Conservation (phyloP, 768 basidiomycete species). For the Porphyrellus cyaneotinctus region DNA sequence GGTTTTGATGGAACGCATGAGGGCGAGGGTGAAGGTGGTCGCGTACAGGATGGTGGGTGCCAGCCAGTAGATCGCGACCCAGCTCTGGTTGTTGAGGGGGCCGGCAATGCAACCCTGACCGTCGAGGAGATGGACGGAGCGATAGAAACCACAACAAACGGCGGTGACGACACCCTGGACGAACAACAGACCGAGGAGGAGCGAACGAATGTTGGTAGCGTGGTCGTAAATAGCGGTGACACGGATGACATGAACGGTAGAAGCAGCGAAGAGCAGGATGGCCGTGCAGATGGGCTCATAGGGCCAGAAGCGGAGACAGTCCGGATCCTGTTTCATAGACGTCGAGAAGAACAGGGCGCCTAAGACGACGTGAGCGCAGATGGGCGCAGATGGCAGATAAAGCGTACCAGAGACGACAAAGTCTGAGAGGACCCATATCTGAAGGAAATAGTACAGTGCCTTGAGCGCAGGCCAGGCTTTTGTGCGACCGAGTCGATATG, state of each 20-base stretch:
- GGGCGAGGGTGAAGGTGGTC: constrained; percentile 24
- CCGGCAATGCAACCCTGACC: constrained; percentile 88
- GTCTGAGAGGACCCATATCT: constrained; percentile 75
- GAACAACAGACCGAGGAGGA: constrained; percentile 58
- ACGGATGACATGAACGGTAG: constrained; percentile 75
- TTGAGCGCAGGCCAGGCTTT: constrained; percentile 75
- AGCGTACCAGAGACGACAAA: constrained; percentile 66
- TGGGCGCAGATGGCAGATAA: constrained; percentile 1
- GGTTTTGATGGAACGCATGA: constrained; percentile 22
- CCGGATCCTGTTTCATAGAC: constrained; percentile 48
- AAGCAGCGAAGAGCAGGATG: constrained; percentile 63
- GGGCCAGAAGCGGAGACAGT: constrained; percentile 69
- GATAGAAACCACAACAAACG: constrained; percentile 74
- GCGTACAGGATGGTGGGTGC: constrained; percentile 65
- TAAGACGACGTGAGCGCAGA: constrained; percentile 24
- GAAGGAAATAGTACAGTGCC: constrained; percentile 67
- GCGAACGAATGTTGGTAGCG: constrained; percentile 46
- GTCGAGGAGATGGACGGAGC: constrained; percentile 66
- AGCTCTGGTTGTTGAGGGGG: constrained; percentile 56
- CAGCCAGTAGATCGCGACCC: constrained; percentile 87
- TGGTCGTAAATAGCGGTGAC: constrained; percentile 74
- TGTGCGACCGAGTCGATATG: constrained; percentile 64
- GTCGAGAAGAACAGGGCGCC: constrained; percentile 85
- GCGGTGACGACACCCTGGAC: constrained; percentile 71
- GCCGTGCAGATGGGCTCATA: constrained; percentile 88